phyloP scores from a whole-genome alignment of 1,139 yeast genomes.

The Diutina siamensis region DNA sequence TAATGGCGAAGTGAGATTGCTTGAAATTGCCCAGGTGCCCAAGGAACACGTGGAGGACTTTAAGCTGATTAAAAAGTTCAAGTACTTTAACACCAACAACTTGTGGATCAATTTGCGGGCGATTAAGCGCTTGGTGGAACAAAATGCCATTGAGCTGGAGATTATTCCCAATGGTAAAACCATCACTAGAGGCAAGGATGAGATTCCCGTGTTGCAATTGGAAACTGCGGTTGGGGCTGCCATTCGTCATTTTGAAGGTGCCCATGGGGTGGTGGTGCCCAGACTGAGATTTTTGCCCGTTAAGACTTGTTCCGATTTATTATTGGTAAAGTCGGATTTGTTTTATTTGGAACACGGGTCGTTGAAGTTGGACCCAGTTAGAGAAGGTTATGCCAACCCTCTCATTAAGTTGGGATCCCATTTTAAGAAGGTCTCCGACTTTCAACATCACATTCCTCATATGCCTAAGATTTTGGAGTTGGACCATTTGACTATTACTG shows the following conservation, averaged over 20 bases:
- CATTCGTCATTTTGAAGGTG: conserved; percentile 86
- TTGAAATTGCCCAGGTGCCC: conserved; percentile 98
- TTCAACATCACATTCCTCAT: conserved; percentile 83
- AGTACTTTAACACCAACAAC: conserved; percentile 95
- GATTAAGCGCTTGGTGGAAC: conserved; percentile 81
- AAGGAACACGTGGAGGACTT: conserved; percentile 97
- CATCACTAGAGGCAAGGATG: conserved; percentile 64
- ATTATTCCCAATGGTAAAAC: conserved; percentile 91
- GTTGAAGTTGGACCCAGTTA: conserved; percentile 65
- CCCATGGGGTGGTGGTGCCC: conserved; percentile 97
- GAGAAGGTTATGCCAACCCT: conserved; percentile 86
- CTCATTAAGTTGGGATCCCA: conserved; percentile 93
- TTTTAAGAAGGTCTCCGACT: conserved; percentile 88
- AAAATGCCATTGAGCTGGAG: conserved; percentile 76
- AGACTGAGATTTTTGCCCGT: conserved; percentile 97
- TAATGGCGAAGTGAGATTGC: conserved; percentile 86
- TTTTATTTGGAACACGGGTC: conserved; percentile 90
- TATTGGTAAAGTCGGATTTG: conserved; percentile 92
- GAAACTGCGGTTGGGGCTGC: conserved; percentile 99
- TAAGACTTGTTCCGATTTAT: conserved; percentile 89
- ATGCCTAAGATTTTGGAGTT: conserved; percentile 94
- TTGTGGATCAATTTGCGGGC: conserved; percentile 96
- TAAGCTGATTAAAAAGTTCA: conserved; percentile 94
- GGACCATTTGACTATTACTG: conserved; percentile 95
- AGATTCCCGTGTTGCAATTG: conserved; percentile 80